These are phyloP conservation scores for Cyclotella cryptica DNA, from an alignment of 108 stramenopile species.

Conservation along the genomic window DNA sequence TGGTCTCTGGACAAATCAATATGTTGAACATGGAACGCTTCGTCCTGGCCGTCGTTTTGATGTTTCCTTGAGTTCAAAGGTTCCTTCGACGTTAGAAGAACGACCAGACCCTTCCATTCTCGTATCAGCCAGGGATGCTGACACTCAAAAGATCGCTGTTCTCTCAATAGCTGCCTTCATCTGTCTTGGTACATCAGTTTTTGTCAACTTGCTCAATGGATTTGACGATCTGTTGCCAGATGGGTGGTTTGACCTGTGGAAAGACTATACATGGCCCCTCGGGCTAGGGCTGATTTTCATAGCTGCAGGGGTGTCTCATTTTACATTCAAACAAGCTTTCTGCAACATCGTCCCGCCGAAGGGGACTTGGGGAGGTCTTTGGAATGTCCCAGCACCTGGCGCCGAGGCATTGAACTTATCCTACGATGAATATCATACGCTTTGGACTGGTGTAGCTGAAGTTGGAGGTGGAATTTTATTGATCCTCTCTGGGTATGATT, in stretches of 20 bases:
- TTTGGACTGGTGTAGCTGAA: constrained; percentile 89
- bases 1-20: too few relatives aligned
- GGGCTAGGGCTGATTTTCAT: constrained; percentile 74
- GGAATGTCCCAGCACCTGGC: constrained; percentile 80
- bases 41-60: not conserved
- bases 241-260: constrained; percentile 67
- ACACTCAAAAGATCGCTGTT: constrained; percentile 57
- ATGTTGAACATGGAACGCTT: too few relatives aligned
- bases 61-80: not conserved
- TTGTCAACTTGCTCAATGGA: constrained; percentile 51
- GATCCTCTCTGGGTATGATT: constrained; percentile 43
- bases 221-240: constrained; percentile 60
- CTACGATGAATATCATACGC: constrained; percentile 82
- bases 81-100: constrained; percentile 6
- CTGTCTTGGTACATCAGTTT: constrained; percentile 54
- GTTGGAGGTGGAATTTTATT: constrained; percentile 68
- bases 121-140: constrained; percentile 58
- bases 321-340: constrained; percentile 75
- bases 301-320: constrained; percentile 83
- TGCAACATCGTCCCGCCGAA: constrained; percentile 78
- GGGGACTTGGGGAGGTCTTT: constrained; percentile 90
- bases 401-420: constrained; percentile 68
- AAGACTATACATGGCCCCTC: constrained; percentile 75
- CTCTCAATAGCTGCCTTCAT: constrained; percentile 53
- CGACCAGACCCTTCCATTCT: constrained; percentile 78